Evolutionary conservation across 495 filamentous ascomycete species (phyloP).

Genomic region (Podospora conica): DNA sequence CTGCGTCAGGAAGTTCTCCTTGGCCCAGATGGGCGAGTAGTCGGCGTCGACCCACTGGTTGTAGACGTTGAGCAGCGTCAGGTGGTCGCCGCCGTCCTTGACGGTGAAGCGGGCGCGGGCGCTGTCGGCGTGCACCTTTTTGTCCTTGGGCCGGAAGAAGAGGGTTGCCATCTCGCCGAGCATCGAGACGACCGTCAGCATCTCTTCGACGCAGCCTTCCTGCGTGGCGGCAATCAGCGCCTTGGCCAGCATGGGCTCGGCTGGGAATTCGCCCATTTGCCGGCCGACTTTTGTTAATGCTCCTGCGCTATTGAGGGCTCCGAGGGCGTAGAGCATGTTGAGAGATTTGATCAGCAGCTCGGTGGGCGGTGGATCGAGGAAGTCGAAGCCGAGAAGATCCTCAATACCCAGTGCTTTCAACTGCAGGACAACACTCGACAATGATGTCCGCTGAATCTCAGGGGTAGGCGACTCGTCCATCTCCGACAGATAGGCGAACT

Average conservation of each 20-base stretch:
- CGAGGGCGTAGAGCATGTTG: conserved; percentile 88
- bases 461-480: conserved; percentile 89
- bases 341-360: conserved; percentile 87
- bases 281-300: conserved; percentile 87
- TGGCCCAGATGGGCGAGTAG: conserved; percentile 81
- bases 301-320: conserved; percentile 82
- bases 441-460: conserved; percentile 87
- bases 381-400: conserved; percentile 90
- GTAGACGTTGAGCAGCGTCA: conserved; percentile 91
- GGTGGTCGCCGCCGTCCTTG: conserved; percentile 87
- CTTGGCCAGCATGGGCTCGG: conserved; percentile 89
- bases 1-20: conserved; percentile 92
- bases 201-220: conserved; percentile 88
- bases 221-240: conserved; percentile 84
- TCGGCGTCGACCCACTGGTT: conserved; percentile 95
- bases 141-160: conserved; percentile 96
- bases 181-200: conserved; percentile 93
- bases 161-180: conserved; percentile 80
- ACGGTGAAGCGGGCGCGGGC: conserved; percentile 88
- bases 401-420: conserved; percentile 91
- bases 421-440: conserved; percentile 76
- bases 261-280: conserved; percentile 96
- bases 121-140: conserved; percentile 91
- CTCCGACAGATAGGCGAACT: conserved; percentile 90
- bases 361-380: conserved; percentile 89